Evolutionary conservation across 305 asterid species (phyloP), one percentile per base, ranked within the genome.

Genomic region (Caryopteris hybrid): DNA sequence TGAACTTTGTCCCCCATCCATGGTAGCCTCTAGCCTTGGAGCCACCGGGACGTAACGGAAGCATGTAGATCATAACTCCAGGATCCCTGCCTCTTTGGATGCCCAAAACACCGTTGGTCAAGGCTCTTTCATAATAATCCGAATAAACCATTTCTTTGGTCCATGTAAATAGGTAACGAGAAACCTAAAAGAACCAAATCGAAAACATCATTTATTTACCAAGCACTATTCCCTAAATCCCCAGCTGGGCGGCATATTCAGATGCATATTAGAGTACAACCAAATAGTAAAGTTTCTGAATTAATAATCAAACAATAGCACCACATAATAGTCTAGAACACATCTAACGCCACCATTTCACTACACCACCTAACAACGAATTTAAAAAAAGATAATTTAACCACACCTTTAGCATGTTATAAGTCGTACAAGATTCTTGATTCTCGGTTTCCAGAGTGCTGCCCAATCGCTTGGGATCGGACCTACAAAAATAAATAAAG

Each of bases 1-100:
- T 48, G 29, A 83, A 91, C 73, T 84, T 74, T 9, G 96, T 84
- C 71, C 99, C 99, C 99, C 99, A 89, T 72, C 78, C 78, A 69
- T 94, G 96, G 79, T 78, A 80, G 79, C 89, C 80, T 66, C 66
- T 69, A 33, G 97, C 93, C 76, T 94, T 94, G 59, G 99, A 94
- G 61, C 80, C 92, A 50, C 99, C 99, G 2, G 80, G 92, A 9
- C 14, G 79, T 43, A 88, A 75, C 23, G 99, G 99, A 76, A 89
- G 95, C 99, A 94, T 91, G 81, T 94, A 94, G 58, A 91, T 86
- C 97, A 91, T 94, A 38, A 86, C 82, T 54, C 99, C 98, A 43
- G 98, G 96, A 27, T 91, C 93, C 12, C 73, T 85, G 60, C 96
- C 97, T 80, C 95, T 80, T 79, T 94, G 99, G 72, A 94, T 87